Evolutionary conservation across 768 basidiomycete species (phyloP).

Genomic region (Daedaleopsis sinensis): DNA sequence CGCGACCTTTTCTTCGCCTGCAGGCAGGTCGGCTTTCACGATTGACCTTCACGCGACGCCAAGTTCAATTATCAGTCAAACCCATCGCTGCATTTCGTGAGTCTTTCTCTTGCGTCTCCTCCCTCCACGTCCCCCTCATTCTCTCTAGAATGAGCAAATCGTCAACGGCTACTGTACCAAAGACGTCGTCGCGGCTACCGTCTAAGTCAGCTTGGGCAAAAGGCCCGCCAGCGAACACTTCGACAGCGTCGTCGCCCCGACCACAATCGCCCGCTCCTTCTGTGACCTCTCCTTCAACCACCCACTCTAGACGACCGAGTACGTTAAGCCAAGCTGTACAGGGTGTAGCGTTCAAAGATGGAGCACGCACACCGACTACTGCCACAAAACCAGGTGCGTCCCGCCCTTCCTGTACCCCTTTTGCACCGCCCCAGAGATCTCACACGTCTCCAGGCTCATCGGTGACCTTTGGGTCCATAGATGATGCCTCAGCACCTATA

Average conservation of each 20-base stretch:
- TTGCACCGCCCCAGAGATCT: slow-evolving; percentile 7
- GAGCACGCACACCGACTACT: slow-evolving; percentile 64
- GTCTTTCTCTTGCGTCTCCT: slow-evolving; percentile 23
- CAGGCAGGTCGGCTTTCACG: slow-evolving; percentile 91
- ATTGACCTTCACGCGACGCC: slow-evolving; percentile 71
- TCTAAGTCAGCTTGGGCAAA: slow-evolving; percentile 89
- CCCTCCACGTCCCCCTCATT: slow-evolving; percentile 13
- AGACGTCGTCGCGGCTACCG: slow-evolving; percentile 74
- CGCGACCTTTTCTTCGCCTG: slow-evolving; percentile 61
- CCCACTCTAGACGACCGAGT: slow-evolving; percentile 81
- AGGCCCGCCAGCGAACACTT: slow-evolving; percentile 76
- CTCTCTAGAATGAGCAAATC: slow-evolving; percentile 90
- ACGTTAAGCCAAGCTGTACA: slow-evolving; percentile 69
- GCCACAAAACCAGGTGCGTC: slow-evolving; percentile 67
- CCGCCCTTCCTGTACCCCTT: slow-evolving; percentile 1
- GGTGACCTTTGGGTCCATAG: slow-evolving; percentile 91
- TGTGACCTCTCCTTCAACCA: slow-evolving; percentile 31
- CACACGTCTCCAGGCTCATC: slow-evolving; percentile 50
- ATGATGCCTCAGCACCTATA: slow-evolving; percentile 74
- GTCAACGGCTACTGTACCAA: slow-evolving; percentile 71
- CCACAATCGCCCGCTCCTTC: slow-evolving; percentile 77
- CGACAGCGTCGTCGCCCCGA: slow-evolving; percentile 62
- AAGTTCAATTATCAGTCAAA: slow-evolving; percentile 52
- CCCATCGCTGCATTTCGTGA: slow-evolving; percentile 46
- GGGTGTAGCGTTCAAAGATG: slow-evolving; percentile 77